phyloP scores from a whole-genome alignment of 1,139 yeast genomes.

The Geotrichum phurueaensis region DNA sequence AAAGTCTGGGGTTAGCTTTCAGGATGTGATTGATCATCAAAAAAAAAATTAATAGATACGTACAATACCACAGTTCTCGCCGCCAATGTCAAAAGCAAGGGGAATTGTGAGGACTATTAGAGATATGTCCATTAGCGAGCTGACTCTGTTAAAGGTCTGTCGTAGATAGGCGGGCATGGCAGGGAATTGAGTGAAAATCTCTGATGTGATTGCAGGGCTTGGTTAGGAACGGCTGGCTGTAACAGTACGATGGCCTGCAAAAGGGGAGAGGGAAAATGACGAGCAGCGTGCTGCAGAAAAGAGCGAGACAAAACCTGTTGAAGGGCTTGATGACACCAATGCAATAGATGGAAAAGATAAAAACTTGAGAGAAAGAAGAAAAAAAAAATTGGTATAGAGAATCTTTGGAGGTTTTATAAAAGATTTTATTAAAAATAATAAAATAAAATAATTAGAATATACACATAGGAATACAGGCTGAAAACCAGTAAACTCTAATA shows the following conservation, averaged over 20 bases:
- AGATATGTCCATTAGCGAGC: slow-evolving; percentile 39
- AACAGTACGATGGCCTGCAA: background rate
- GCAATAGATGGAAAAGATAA: background rate
- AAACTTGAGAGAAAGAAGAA: background rate
- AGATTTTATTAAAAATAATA: background rate
- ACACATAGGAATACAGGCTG: too few species aligned
- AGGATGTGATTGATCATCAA: background rate
- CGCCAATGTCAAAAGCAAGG: slow-evolving; percentile 92
- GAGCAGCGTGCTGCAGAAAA: background rate
- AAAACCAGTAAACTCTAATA: too few species aligned
- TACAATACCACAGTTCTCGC: slow-evolving; percentile 71
- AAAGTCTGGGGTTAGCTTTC: background rate
- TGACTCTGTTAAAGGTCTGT: background rate
- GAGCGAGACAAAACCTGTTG: background rate
- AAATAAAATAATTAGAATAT: background rate
- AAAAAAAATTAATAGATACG: background rate
- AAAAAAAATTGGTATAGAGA: background rate
- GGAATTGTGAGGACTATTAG: slow-evolving; percentile 81
- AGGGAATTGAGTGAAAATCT: background rate
- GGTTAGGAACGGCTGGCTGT: background rate
- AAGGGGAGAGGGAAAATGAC: background rate
- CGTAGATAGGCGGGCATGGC: background rate
- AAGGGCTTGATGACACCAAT: background rate
- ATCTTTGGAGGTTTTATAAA: background rate
- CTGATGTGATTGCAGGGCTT: background rate